Base-by-base conservation (phyloP, 108 stramenopile genomes). In the Nitzschia sp. region DNA sequence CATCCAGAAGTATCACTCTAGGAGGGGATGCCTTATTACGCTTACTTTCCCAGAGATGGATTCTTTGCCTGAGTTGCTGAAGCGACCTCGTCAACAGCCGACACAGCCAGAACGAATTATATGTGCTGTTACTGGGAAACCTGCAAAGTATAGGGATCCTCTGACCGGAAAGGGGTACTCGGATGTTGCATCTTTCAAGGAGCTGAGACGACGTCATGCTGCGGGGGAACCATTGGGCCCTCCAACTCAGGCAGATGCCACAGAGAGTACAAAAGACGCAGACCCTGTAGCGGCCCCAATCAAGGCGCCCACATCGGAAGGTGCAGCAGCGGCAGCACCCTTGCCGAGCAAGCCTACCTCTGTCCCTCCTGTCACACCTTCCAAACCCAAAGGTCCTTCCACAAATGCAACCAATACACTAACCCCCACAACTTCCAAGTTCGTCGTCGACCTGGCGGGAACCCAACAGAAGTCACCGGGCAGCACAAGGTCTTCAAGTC, bases 11-110 rank as follows among this genome's bases (percentile, higher is more conserved):
- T 90, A 84, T 67, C 70, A 86, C 63, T 85, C 83, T 21, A 71
- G 81, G 51, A 65, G 90, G 43, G 93, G 93, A 5, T 82, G 86
- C 59, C 62, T 80, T 41, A 94, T 83, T 65, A 85, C 84, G 0
- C 54, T 94, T 41, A 86, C 85, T 14, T 94, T 92, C 65, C 79
- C 88, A 29, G 90, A 94, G 55, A 92, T 94, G 90, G 90, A 92
- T 70, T 20, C 68, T 53, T 72, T 94, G 19, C 93, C 93, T 0
- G 82, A 88, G 52, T 74, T 91, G 63, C 70, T 91, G 44, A 78
- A 78, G 6, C 55, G 80, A 24, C 40, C 43, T 7, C 24, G 55
- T 22, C 46, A 48, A 48, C 37, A 26, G 22, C 67, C 70, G n/a
- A 26, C 21, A 11, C 52, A 46, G n/a, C 58, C 75, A 50, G 8